Evolutionary conservation across 2,329 filamentous ascomycete species (phyloP).

Genomic region (Diaporthe sp.): DNA sequence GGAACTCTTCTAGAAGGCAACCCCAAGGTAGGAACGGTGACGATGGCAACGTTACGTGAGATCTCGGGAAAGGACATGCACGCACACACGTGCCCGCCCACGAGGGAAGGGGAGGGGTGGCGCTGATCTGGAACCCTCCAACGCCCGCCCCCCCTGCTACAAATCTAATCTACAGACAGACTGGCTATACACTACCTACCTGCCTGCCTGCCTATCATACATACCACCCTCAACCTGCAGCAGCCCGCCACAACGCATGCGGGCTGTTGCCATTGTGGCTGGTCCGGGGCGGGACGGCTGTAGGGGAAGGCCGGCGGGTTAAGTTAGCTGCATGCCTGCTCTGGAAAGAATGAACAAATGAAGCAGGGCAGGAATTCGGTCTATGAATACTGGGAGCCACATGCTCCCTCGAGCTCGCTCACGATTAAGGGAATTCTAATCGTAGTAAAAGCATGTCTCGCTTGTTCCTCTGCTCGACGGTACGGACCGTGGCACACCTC

Average conservation of each 20-base stretch:
- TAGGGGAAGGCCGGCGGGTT: not conserved
- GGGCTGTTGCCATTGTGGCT: not conserved
- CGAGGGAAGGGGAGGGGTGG: not conserved
- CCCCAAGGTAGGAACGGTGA: not conserved
- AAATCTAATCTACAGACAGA: not conserved
- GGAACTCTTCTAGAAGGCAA: not conserved
- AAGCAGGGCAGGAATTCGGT: not conserved
- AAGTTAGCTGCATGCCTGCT: not conserved
- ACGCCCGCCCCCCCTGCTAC: not conserved
- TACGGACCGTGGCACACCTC: not conserved
- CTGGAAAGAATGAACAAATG: too few relatives aligned
- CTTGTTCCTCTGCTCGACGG: not conserved
- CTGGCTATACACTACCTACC: not conserved
- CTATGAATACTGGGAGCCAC: not conserved
- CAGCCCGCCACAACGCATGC: not conserved
- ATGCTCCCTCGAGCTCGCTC: too few relatives aligned
- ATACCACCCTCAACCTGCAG: not conserved
- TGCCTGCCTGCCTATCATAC: too few relatives aligned
- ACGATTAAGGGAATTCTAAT: accelerated
- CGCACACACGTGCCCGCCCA: not conserved
- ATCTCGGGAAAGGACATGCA: not conserved
- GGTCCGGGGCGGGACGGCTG: too few relatives aligned
- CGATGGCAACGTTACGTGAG: not conserved
- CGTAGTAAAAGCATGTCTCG: not conserved
- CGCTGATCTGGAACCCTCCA: not conserved